These are phyloP conservation scores for Pyrenopolyporus hunteri DNA, from an alignment of 495 filamentous ascomycete species.

Conservation along the genomic window DNA sequence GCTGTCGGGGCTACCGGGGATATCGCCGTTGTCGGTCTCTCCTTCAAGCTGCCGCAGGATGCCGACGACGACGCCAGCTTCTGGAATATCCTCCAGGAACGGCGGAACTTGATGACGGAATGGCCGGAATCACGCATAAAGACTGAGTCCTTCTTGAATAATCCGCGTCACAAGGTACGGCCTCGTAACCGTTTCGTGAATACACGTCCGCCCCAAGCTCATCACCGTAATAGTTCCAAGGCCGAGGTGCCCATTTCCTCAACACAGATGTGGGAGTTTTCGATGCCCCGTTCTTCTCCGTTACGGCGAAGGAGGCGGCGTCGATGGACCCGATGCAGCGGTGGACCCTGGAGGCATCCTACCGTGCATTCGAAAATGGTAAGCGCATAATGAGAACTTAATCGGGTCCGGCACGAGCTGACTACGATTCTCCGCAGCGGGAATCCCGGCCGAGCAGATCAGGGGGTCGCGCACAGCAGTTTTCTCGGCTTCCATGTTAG, in stretches of 20 bases:
- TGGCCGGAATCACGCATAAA: conserved; percentile 3
- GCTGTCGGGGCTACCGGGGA: background rate
- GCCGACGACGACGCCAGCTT: background rate
- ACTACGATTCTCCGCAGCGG: conserved; percentile 34
- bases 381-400: background rate
- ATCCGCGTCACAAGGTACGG: conserved; percentile 1
- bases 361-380: conserved; percentile 57
- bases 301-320: conserved; percentile 56
- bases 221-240: background rate
- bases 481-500: conserved; percentile 26
- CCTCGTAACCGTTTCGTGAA: background rate
- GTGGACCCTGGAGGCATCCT: conserved; percentile 57
- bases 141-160: background rate
- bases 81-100: background rate
- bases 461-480: conserved; percentile 31
- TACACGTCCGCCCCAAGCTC: background rate
- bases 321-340: conserved; percentile 41
- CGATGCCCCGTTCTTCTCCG: conserved; percentile 61
- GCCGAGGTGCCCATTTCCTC: conserved; percentile 6
- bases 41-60: conserved; percentile 9
- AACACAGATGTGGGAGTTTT: conserved; percentile 53
- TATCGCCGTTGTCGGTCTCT: conserved; percentile 6
- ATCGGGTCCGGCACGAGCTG: background rate
- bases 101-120: conserved; percentile 1
- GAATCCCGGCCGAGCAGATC: conserved; percentile 20